Conservation (phyloP, 805 yeast species). For the Saccharomycopsis malanga region DNA sequence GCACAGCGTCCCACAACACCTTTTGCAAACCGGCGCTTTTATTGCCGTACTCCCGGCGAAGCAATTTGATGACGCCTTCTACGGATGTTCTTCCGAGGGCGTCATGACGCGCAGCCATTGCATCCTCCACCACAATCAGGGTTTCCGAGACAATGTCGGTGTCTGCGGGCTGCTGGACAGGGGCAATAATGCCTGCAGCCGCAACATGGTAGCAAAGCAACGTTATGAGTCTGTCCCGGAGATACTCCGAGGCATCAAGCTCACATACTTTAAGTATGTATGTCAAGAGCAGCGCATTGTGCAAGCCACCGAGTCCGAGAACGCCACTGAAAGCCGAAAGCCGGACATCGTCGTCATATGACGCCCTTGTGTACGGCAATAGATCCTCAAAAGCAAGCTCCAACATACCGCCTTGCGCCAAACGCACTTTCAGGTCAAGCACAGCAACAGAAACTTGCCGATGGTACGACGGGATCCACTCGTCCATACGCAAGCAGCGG, state of each 20-base stretch:
- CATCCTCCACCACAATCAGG: constrained; percentile 56
- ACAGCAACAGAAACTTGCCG: constrained; percentile 48
- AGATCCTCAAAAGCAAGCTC: constrained; percentile 48
- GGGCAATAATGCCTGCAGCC: constrained; percentile 43
- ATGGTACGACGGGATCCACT: constrained; percentile 75
- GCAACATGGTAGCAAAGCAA: constrained; percentile 50
- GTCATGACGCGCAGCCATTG: constrained; percentile 48
- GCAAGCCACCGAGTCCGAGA: constrained; percentile 68
- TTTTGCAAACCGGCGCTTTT: constrained; percentile 50
- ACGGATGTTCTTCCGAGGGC: constrained; percentile 57
- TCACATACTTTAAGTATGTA: constrained; percentile 54
- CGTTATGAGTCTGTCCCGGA: constrained; percentile 44
- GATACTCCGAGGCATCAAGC: constrained; percentile 46
- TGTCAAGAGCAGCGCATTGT: constrained; percentile 49
- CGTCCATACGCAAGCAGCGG: constrained; percentile 72
- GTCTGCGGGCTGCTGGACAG: constrained; percentile 16
- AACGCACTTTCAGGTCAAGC: constrained; percentile 48
- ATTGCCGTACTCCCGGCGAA: constrained; percentile 50
- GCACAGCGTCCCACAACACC: constrained; percentile 64
- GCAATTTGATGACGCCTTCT: constrained; percentile 56
- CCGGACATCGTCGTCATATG: constrained; percentile 46
- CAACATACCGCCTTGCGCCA: constrained; percentile 51
- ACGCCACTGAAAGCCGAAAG: constrained; percentile 65
- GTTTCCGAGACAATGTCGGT: constrained; percentile 29
- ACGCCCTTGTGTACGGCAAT: constrained; percentile 43